Evolutionary conservation across 2,329 filamentous ascomycete species (phyloP).

Genomic region (Ceratocystis variospora): DNA sequence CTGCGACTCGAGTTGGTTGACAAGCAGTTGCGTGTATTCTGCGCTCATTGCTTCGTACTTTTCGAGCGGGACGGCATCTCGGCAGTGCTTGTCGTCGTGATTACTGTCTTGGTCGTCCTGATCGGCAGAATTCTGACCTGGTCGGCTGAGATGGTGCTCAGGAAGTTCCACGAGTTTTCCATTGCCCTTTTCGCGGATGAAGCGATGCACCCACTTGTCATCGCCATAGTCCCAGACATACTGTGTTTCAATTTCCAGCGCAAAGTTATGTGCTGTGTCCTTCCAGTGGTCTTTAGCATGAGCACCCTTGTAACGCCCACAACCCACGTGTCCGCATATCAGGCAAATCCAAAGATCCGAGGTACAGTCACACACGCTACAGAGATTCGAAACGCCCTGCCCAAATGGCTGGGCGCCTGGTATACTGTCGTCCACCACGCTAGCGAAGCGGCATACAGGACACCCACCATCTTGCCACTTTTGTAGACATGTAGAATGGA

Average conservation of each 20-base stretch:
- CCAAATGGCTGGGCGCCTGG: slow-evolving; percentile 36
- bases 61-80: slow-evolving; percentile 56
- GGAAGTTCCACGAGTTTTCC: slow-evolving; percentile 88
- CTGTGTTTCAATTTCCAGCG: slow-evolving; percentile 83
- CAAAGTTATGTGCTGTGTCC: slow-evolving; percentile 75
- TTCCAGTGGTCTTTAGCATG: slow-evolving; percentile 93
- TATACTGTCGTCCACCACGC: slow-evolving; percentile 36
- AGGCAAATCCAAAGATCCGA: slow-evolving; percentile 90
- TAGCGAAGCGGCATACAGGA: slow-evolving; percentile 83
- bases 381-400: slow-evolving; percentile 52
- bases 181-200: slow-evolving; percentile 87
- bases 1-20: slow-evolving; percentile 84
- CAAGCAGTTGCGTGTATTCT: slow-evolving; percentile 89
- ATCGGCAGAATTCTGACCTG: slow-evolving; percentile 23
- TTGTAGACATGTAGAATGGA: slow-evolving; percentile 89
- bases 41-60: slow-evolving; percentile 67
- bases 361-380: slow-evolving; percentile 64
- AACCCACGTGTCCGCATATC: slow-evolving; percentile 84
- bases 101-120: slow-evolving; percentile 18
- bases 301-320: slow-evolving; percentile 83
- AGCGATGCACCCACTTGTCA: slow-evolving; percentile 87
- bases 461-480: slow-evolving; percentile 94
- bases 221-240: slow-evolving; percentile 97
- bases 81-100: slow-evolving; percentile 26
- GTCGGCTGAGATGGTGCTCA: slow-evolving; percentile 24